A percentile compares a stretch with the other conserved stretches of the same genome.
Evolutionary conservation across 106 monocot genomes (phyloP).

Genomic region (Gastrodia elata): DNA sequence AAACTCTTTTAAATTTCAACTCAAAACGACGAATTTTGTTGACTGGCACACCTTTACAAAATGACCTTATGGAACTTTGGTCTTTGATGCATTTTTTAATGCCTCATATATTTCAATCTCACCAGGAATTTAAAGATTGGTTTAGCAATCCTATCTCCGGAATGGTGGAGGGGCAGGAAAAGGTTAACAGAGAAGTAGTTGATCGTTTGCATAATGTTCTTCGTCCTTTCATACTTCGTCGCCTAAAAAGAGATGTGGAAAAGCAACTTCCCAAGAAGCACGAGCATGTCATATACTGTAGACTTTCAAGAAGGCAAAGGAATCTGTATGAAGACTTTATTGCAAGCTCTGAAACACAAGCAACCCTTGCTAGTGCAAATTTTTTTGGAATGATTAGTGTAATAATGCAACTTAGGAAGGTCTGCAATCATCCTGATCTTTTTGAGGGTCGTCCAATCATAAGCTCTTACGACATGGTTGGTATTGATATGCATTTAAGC

Average conservation of each 20-base stretch:
- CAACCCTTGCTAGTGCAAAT: conserved; percentile 80
- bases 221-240: conserved; percentile 91
- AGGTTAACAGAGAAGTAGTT: conserved; percentile 94
- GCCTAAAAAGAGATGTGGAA: conserved; percentile 93
- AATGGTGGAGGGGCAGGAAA: conserved; percentile 99
- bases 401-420: conserved; percentile 99
- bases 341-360: conserved; percentile 94
- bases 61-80: conserved; percentile 99
- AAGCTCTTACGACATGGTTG: conserved; percentile 90
- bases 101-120: conserved; percentile 99
- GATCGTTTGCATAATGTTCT: conserved; percentile 97
- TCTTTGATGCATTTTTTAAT: conserved; percentile 99
- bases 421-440: conserved; percentile 99
- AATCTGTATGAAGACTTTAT: conserved; percentile 99
- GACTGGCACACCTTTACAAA: conserved; percentile 95
- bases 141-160: conserved; percentile 94
- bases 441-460: conserved; percentile 97
- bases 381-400: conserved; percentile 99
- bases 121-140: conserved; percentile 99
- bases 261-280: conserved; percentile 92
- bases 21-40: conserved; percentile 86
- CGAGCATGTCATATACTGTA: conserved; percentile 90
- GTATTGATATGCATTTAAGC: conserved; percentile 77
- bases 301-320: conserved; percentile 79
- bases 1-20: conserved; percentile 92